Base-by-base conservation (phyloP, 2,329 filamentous ascomycete species). In the Cryphonectria radicalis region DNA sequence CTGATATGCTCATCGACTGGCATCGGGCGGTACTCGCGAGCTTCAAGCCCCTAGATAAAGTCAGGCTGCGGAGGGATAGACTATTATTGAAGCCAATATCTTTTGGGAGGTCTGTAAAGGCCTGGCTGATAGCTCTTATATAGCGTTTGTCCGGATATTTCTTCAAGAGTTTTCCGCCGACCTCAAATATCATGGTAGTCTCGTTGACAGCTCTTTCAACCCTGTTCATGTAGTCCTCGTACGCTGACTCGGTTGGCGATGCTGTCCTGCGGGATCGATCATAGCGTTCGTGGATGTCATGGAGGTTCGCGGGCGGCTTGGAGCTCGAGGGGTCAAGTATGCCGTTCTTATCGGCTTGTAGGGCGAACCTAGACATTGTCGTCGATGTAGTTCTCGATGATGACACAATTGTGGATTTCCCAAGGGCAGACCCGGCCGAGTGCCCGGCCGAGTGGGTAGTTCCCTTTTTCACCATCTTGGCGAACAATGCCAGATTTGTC, bases 261-360 rank as follows among this genome's bases (percentile, higher is more conserved):
- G 50, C 7, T 13, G 50, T 55, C 28, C 50, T 55, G 50, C 50
- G 50, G 28, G 50, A 55, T 55, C n/a, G 50, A n/a, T 57, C 62
- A 50, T 42, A 35, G 71, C 64, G 74, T 65, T 69, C 28, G 65
- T 59, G 69, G 43, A 74, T 66, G 43, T 73, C 67, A 53, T 74
- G 53, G 67, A 76, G 66, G 68, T 76, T 76, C 35, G 32, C 22
- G 14, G 76, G 75, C 1, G 73, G 71, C 68, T 74, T 72, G 19
- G 76, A 77, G n/a, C n/a, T 28, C 2, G 37, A 4, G 0, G 69
- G 65, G 14, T 66, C 37, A 57, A 76, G 69, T 40, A 76, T 75
- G 50, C 73, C 73, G 55, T 77, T 75, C 40, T 73, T 68, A 32
- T 40, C 10, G 46, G 73, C 71, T 43, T 72, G 65, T 7, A 66